Evolutionary conservation across 208 protist genomes (phyloP), one percentile per base, ranked within the genome.

Genomic region (Trypanosoma vivax): DNA sequence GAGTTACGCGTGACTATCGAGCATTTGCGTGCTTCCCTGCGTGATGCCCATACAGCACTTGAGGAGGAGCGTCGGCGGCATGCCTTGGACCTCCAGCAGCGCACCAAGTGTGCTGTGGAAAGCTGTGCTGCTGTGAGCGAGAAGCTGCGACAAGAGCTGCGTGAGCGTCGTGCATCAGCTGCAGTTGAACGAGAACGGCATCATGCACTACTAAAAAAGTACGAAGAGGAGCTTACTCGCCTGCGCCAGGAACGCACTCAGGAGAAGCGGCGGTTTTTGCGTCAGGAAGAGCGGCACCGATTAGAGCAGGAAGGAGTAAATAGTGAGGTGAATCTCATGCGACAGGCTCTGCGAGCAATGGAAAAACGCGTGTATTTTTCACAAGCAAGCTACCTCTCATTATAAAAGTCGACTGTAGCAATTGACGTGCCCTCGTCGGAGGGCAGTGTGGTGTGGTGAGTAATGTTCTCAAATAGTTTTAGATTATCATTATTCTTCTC

Each of bases 291-390:
- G 70, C 70, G 80, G 2, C 70, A 80, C 35, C 55, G 49, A 38
- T 56, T 92, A 11, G 84, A 82, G 66, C 61, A 73, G 65, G 53
- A 73, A 1, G 84, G 84, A n/a, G 75, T 88, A 16, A 65, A 69
- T 35, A 92, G 73, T 30, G 79, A 92, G 52, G 64, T 88, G 35
- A 71, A 78, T 46, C 45, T 85, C 28, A 88, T 92, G 84, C 76
- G 77, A 35, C 75, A 88, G 55, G 67, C 73, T 7, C 48, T 92
- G 45, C 79, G 80, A 39, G 62, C 72, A 29, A 76, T 92, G 72
- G 77, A 92, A 65, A 84, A 83, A 50, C 56, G 65, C 16, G 66
- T 88, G 49, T 88, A 80, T 53, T 88, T 76, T 62, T 62, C 72
- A 10, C 48, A 69, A 4, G 54, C 51, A 11, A 56, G 67, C 0